Conservation (phyloP, 148 eudicot genomes). For the Pharnaceum exiguum region DNA sequence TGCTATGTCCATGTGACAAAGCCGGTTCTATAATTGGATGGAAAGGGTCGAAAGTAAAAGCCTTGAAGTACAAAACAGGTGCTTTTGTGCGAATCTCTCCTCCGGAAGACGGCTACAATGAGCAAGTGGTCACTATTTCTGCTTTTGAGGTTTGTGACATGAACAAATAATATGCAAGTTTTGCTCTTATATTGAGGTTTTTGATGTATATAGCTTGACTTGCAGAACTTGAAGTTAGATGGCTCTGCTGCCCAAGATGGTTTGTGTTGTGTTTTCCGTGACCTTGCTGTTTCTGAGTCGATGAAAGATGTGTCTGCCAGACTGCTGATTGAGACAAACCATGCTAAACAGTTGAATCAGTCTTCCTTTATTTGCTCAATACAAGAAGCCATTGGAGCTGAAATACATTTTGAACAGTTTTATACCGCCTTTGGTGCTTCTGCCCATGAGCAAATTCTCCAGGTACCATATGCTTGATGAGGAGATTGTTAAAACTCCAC, state of each 20-base stretch:
- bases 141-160: slow-evolving; percentile 19
- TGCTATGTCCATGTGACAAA: slow-evolving; percentile 33
- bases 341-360: background rate
- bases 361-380: too few relatives aligned
- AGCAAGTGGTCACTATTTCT: slow-evolving; percentile 12
- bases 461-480: slow-evolving; percentile 6
- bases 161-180: background rate
- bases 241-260: slow-evolving; percentile 18
- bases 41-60: slow-evolving; percentile 32
- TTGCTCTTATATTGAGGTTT: too few relatives aligned
- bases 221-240: slow-evolving; percentile 10
- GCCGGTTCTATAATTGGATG: slow-evolving; percentile 50
- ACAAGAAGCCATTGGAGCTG: background rate
- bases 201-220: too few relatives aligned
- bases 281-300: slow-evolving; percentile 1
- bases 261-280: slow-evolving; percentile 2
- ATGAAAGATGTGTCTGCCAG: slow-evolving; percentile 2
- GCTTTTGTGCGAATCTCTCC: slow-evolving; percentile 4
- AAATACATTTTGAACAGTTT: slow-evolving; percentile 11
- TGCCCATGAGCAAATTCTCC: slow-evolving; percentile 5
- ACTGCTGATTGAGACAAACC: background rate
- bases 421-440: background rate
- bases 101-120: slow-evolving; percentile 5
- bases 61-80: slow-evolving; percentile 27
- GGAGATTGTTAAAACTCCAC: background rate